These are phyloP conservation scores for Oryza glumipatula DNA, from an alignment of 176 grass and related monocot species.

Conservation along the genomic window DNA sequence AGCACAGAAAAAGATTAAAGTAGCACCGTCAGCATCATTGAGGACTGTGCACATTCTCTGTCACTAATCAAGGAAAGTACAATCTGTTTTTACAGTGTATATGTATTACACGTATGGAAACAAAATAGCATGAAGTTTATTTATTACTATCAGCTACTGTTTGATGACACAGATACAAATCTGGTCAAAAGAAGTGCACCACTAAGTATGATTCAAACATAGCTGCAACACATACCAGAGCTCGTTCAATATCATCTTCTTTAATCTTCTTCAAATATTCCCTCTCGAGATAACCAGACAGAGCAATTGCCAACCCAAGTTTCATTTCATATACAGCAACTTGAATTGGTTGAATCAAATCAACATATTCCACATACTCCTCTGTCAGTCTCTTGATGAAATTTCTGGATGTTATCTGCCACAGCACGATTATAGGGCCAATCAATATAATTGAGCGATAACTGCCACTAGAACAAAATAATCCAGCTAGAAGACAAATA, in stretches of 20 bases:
- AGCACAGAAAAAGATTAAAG: slow-evolving; percentile 32
- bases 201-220: background rate
- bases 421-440: slow-evolving; percentile 6
- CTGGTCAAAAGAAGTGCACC: slow-evolving; percentile 5
- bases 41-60: background rate
- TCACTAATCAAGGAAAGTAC: background rate
- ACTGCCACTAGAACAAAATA: background rate
- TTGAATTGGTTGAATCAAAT: slow-evolving; percentile 95
- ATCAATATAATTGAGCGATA: slow-evolving; percentile 24
- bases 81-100: background rate
- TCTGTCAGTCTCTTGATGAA: slow-evolving; percentile 83
- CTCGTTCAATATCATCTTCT: slow-evolving; percentile 60
- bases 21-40: slow-evolving; percentile 19
- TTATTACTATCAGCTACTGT: slow-evolving; percentile 18
- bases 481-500: slow-evolving; percentile 27
- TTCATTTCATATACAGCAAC: slow-evolving; percentile 98
- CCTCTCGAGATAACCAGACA: slow-evolving; percentile 72
- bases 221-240: slow-evolving; percentile 65
- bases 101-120: background rate
- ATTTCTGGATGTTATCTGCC: slow-evolving; percentile 65
- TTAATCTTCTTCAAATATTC: slow-evolving; percentile 71
- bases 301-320: slow-evolving; percentile 75
- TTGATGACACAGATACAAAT: background rate
- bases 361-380: slow-evolving; percentile 76
- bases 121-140: background rate